Base-by-base conservation (phyloP, 371 early-diverging fungal species). In the Mortierella sp. region DNA sequence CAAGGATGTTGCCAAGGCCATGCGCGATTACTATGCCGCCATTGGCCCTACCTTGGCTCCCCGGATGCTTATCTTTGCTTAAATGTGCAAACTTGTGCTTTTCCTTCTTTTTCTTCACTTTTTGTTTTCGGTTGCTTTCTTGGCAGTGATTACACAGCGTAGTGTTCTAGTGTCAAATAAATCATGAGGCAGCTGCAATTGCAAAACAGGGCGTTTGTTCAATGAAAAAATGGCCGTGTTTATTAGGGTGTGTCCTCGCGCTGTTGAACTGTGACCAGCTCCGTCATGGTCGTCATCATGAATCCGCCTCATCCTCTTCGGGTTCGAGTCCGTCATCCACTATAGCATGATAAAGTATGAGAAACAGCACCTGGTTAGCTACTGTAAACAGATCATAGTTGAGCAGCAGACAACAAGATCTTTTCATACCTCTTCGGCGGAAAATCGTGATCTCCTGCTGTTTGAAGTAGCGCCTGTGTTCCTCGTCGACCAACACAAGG, bases 401-500 rank as follows among this genome's bases (percentile, higher is more conserved):
- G 10, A 67, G 21, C 40, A 61, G 61, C 61, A 67, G 67, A 34
- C 34, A 37, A 37, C 40, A 24, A 24, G 24, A 16, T 61, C 24
- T 24, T 26, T 24, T 24, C 40, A 21, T 71, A 46, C 76, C 76
- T 67, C 69, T 57, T 78, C 92, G 83, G 81, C 95, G 90, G 88
- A 89, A 95, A 74, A 95, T 90, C 57, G 95, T 95, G 69, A 95
- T 95, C 76, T 97, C 98, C 89, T 97, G 97, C 88, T 97, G 97
- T 88, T 97, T 97, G 76, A 95, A 96, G 84, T 98, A 98, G 74
- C 98, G 91, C 61, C 98, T 91, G 88, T 97, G 97, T 85, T 98
- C 98, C 82, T 98, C 98, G 85, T 98, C 98, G 67, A 98, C 93
- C 48, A 98, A 91, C 4, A 98, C 98, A 69, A 98, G 90, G 84